Conservation (phyloP, 169 alveolate genomes). For the Miamiensis avidus region DNA sequence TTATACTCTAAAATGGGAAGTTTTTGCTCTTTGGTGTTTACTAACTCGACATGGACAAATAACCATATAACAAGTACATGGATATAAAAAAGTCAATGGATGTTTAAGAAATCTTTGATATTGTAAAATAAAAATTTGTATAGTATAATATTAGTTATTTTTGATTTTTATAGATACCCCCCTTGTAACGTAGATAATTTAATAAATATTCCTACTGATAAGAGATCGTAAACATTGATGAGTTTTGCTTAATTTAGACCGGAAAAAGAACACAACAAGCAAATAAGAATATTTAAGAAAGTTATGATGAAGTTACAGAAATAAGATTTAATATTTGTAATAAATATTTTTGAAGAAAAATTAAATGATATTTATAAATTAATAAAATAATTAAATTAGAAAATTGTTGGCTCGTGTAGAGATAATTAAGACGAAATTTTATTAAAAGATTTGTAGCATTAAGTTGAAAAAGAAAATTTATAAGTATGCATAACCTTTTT, state of each 20-base stretch:
- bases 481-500: neutral
- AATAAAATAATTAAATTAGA: slow-evolving; percentile 49
- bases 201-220: slow-evolving; percentile 45
- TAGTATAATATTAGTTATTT: neutral
- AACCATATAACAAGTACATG: slow-evolving; percentile 77
- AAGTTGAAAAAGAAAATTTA: slow-evolving; percentile 17
- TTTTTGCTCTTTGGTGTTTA: slow-evolving; percentile 59
- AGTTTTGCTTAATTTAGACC: slow-evolving; percentile 91
- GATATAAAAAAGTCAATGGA: slow-evolving; percentile 71
- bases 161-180: slow-evolving; percentile 61
- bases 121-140: slow-evolving; percentile 1
- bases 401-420: slow-evolving; percentile 79
- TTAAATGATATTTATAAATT: neutral
- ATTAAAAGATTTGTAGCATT: slow-evolving; percentile 36
- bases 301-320: slow-evolving; percentile 43
- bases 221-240: slow-evolving; percentile 58
- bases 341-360: neutral
- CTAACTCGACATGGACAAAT: slow-evolving; percentile 88
- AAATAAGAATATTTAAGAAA: slow-evolving; percentile 69
- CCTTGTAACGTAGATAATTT: slow-evolving; percentile 80
- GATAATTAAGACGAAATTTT: slow-evolving; percentile 58
- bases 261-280: slow-evolving; percentile 86
- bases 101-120: slow-evolving; percentile 29
- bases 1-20: slow-evolving; percentile 66
- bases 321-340: slow-evolving; percentile 1